Percentiles rank a stretch among this genome's conserved stretches.
Evolutionary conservation across 2,329 filamentous ascomycete species (phyloP).

Genomic region (Reticulascus tulasneorum): DNA sequence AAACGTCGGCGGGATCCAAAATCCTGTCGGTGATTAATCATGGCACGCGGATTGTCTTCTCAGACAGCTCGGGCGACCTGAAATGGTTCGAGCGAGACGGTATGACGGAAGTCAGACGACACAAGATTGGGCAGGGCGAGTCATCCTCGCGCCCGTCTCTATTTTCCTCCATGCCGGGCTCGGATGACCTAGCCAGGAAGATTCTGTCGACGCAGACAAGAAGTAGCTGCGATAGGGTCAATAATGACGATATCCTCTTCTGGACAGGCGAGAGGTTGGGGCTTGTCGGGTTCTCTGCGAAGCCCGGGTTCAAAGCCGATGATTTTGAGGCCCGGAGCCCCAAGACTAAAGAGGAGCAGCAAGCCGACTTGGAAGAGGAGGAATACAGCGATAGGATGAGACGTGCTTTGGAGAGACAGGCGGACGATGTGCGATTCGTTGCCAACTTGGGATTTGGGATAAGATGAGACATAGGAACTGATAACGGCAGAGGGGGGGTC

Average conservation of each 20-base stretch:
- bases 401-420: constrained; percentile 69
- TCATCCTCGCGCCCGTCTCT: constrained; percentile 40
- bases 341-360: constrained; percentile 41
- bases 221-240: constrained; percentile 25
- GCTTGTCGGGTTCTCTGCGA: constrained; percentile 59
- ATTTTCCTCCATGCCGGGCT: constrained; percentile 48
- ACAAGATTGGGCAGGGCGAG: constrained; percentile 54
- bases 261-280: constrained; percentile 88
- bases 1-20: constrained; percentile 76
- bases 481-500: no score
- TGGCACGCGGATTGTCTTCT: constrained; percentile 75
- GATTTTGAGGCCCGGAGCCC: constrained; percentile 47
- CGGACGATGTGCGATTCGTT: constrained; percentile 74
- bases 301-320: constrained; percentile 42
- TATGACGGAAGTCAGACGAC: constrained; percentile 52
- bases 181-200: constrained; percentile 75
- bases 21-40: constrained; percentile 78
- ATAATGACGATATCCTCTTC: constrained; percentile 68
- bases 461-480: no score
- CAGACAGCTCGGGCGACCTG: constrained; percentile 77
- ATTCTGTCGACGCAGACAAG: constrained; percentile 58
- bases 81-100: constrained; percentile 92
- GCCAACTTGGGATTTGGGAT: constrained; percentile 49
- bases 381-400: constrained; percentile 70
- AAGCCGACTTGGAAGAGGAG: constrained; percentile 51